Evolutionary conservation across 192 early-diverging fungal genomes (phyloP).

Genomic region (Backusella liffmaniae): DNA sequence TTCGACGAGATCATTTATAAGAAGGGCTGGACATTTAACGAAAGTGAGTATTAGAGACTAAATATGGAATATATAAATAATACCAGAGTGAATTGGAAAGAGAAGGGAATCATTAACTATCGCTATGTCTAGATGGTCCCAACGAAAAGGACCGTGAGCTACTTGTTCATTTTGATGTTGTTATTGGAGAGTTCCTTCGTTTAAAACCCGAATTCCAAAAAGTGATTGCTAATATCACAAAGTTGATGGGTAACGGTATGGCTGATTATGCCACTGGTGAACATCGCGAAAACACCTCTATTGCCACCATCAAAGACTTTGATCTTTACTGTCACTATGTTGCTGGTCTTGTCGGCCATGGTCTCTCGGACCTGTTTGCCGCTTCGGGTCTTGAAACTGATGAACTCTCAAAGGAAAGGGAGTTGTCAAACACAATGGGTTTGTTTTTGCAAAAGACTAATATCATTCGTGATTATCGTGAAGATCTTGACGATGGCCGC

Average conservation of each 20-base stretch:
- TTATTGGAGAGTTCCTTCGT: constrained; percentile 85
- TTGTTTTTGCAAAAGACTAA: constrained; percentile 98
- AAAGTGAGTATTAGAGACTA: constrained; percentile 52
- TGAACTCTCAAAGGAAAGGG: constrained; percentile 44
- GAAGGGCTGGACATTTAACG: constrained; percentile 76
- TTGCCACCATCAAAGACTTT: constrained; percentile 84
- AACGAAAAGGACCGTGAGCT: constrained; percentile 93
- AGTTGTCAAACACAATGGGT: constrained; percentile 91
- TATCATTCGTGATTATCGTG: constrained; percentile 93
- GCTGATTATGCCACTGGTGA: constrained; percentile 72
- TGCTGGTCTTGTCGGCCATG: constrained; percentile 93
- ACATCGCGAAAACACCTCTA: constrained; percentile 44
- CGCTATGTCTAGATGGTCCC: constrained; percentile 53
- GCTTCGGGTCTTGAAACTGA: constrained; percentile 79
- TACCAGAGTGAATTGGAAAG: not conserved
- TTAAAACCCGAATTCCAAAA: constrained; percentile 77
- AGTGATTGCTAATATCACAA: constrained; percentile 89
- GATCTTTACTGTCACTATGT: constrained; percentile 98
- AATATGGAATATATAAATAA: constrained; percentile 20
- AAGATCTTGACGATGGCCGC: constrained; percentile 86
- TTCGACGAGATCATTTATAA: constrained; percentile 84
- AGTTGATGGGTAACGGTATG: constrained; percentile 96
- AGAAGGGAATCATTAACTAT: not conserved
- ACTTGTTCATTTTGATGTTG: constrained; percentile 85
- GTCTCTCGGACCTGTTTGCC: constrained; percentile 88